These are phyloP conservation scores for Penicillium cataractarum DNA, from an alignment of 495 filamentous ascomycete species.

Conservation along the genomic window DNA sequence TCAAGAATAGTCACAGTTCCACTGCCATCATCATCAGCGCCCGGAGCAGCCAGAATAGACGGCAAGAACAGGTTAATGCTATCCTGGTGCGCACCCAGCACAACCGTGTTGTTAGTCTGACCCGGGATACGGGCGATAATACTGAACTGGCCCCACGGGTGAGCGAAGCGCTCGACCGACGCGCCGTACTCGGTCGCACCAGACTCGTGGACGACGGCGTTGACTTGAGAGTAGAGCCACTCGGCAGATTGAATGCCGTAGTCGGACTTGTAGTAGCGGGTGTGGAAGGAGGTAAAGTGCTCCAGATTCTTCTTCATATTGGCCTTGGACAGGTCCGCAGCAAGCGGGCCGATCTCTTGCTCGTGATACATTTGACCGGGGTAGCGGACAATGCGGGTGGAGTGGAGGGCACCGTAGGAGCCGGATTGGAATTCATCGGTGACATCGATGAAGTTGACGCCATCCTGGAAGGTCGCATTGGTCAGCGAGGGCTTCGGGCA, in stretches of 20 bases:
- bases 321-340: conserved; percentile 68
- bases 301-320: conserved; percentile 80
- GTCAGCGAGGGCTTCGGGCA: background rate
- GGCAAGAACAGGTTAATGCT: conserved; percentile 92
- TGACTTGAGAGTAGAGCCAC: conserved; percentile 83
- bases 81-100: conserved; percentile 76
- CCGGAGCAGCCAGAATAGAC: conserved; percentile 74
- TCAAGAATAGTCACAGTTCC: conserved; percentile 82
- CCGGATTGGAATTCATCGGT: conserved; percentile 61
- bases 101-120: conserved; percentile 78
- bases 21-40: conserved; percentile 76
- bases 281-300: conserved; percentile 80
- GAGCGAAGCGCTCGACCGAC: conserved; percentile 70
- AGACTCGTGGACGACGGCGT: conserved; percentile 65
- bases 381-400: conserved; percentile 52
- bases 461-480: conserved; percentile 56
- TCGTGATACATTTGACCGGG: conserved; percentile 69
- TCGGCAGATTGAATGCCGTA: conserved; percentile 85
- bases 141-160: conserved; percentile 88
- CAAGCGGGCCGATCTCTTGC: conserved; percentile 66
- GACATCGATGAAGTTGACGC: conserved; percentile 93
- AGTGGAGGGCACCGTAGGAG: conserved; percentile 34
- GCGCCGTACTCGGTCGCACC: conserved; percentile 72
- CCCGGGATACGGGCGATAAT: conserved; percentile 95
- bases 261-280: conserved; percentile 86